These are phyloP conservation scores for Suhomyces terraborum DNA, from an alignment of 1,139 yeast genomes.

Conservation along the genomic window DNA sequence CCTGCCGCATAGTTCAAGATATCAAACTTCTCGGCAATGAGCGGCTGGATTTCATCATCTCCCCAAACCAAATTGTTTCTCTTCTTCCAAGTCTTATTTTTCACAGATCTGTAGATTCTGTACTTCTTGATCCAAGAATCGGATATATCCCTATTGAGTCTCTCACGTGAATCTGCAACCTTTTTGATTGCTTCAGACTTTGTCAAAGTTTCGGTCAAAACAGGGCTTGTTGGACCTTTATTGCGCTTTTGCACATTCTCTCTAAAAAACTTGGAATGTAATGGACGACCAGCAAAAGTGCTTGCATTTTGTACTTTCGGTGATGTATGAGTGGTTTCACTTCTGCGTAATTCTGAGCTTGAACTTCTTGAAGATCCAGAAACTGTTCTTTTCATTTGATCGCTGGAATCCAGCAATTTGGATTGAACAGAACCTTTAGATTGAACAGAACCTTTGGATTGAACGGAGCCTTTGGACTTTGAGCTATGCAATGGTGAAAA, in stretches of 20 bases:
- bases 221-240: background rate
- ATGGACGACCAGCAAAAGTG: constrained; percentile 2
- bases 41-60: constrained; percentile 32
- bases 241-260: constrained; percentile 1
- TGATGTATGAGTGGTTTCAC: no score
- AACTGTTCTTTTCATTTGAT: background rate
- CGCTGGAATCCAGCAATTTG: background rate
- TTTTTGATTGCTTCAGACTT: constrained; percentile 30
- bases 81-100: constrained; percentile 30
- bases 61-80: constrained; percentile 39
- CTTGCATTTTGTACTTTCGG: background rate
- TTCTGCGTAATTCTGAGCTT: background rate
- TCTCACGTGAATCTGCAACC: constrained; percentile 38
- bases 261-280: constrained; percentile 5
- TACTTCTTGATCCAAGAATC: constrained; percentile 66
- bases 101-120: constrained; percentile 28
- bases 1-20: constrained; percentile 41
- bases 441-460: background rate
- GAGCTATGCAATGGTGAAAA: constrained; percentile 4
- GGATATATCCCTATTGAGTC: constrained; percentile 52
- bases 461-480: background rate
- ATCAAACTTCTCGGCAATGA: constrained; percentile 36
- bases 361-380: background rate
- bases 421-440: background rate
- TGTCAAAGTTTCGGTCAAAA: constrained; percentile 10